Evolutionary conservation across 768 basidiomycete species (phyloP).

Genomic region (Boletus fagicola): DNA sequence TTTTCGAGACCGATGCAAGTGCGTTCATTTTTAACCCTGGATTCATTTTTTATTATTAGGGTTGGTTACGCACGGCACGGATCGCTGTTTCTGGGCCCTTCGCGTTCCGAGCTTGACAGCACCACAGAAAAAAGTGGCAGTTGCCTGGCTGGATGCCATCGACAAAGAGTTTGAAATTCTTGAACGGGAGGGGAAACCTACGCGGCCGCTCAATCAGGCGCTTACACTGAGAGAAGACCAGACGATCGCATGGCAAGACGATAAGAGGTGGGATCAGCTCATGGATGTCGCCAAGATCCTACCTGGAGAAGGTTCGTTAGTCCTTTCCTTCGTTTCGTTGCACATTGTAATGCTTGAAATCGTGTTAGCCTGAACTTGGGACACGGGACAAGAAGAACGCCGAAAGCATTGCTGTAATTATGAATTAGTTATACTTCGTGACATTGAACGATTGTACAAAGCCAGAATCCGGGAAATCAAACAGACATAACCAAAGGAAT

Average conservation of each 20-base stretch:
- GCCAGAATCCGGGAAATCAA: background rate
- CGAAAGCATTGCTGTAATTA: conserved; percentile 1
- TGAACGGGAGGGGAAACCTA: conserved; percentile 34
- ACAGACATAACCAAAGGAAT: background rate
- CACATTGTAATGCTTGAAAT: background rate
- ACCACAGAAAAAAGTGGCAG: conserved; percentile 47
- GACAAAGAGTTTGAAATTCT: conserved; percentile 42
- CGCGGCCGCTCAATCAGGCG: conserved; percentile 38
- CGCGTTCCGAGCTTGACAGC: conserved; percentile 47
- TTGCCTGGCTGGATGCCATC: conserved; percentile 55
- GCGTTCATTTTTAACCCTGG: background rate
- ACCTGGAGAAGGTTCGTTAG: conserved; percentile 19
- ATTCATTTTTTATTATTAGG: conserved; percentile 37
- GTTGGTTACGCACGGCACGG: conserved; percentile 69
- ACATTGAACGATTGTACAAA: background rate
- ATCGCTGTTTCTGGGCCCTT: conserved; percentile 62
- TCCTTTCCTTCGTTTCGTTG: background rate
- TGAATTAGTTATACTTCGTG: background rate
- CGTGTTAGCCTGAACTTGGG: background rate
- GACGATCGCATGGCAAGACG: conserved; percentile 53
- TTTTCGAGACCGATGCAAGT: background rate
- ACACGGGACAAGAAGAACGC: background rate
- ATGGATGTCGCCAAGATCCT: conserved; percentile 40
- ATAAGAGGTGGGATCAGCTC: conserved; percentile 51
- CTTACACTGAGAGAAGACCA: conserved; percentile 53